Percentiles rank a stretch among this genome's conserved stretches.
Evolutionary conservation across 441 rosid species (phyloP).

Genomic region (Gossypium davidsonii): DNA sequence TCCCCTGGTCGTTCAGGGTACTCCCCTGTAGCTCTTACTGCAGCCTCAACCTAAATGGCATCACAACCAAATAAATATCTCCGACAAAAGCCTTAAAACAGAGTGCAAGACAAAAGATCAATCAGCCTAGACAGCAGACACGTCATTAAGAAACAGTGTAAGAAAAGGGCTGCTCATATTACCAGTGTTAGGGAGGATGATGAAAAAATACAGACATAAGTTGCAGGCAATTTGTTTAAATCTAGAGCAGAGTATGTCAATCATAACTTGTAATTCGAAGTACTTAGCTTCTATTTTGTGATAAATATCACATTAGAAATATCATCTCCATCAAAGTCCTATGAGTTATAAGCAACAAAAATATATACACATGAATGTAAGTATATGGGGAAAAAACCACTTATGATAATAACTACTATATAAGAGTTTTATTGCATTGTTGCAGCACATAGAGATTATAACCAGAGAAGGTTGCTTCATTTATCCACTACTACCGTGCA

Average conservation of each 20-base stretch:
- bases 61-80: slow-evolving; percentile 9
- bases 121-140: background rate
- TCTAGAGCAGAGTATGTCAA: background rate
- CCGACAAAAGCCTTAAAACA: background rate
- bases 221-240: background rate
- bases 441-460: background rate
- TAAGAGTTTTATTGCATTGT: background rate
- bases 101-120: background rate
- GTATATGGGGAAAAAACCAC: background rate
- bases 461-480: background rate
- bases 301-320: background rate
- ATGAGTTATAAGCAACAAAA: background rate
- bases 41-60: slow-evolving; percentile 73
- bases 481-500: background rate
- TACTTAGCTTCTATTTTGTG: background rate
- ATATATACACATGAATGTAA: background rate
- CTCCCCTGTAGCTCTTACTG: slow-evolving; percentile 88
- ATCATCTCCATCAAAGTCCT: background rate
- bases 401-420: background rate
- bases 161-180: background rate
- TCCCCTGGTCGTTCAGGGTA: slow-evolving; percentile 89
- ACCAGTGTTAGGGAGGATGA: background rate
- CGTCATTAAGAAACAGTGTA: background rate
- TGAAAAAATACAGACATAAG: background rate
- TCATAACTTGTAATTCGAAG: background rate